Evolutionary conservation across 2,329 filamentous ascomycete species (phyloP).

Genomic region (Penicillium sp.): DNA sequence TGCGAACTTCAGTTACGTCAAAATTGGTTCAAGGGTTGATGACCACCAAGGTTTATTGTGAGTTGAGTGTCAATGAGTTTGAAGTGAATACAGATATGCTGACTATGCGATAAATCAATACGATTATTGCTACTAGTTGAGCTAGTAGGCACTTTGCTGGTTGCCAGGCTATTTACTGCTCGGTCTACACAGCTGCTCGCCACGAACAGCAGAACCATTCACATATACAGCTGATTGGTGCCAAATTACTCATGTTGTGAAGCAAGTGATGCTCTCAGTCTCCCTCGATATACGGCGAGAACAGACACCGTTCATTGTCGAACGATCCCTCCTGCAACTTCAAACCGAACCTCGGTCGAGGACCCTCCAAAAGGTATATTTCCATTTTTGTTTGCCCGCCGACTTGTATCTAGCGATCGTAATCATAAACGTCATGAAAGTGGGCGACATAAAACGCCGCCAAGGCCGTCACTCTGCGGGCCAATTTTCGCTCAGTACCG

Average conservation of each 20-base stretch:
- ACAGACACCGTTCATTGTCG: background rate
- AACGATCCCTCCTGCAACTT: background rate
- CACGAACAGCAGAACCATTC: background rate
- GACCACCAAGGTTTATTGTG: background rate
- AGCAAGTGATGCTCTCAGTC: background rate
- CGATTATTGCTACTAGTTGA: background rate
- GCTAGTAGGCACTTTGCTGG: background rate
- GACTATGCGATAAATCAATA: background rate
- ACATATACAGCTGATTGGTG: background rate
- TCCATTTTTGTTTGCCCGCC: background rate
- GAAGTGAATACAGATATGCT: background rate
- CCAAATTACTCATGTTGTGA: background rate
- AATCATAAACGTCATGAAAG: conserved; percentile 19
- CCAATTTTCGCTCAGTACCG: conserved; percentile 49
- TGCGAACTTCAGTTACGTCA: conserved; percentile 15
- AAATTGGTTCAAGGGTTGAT: conserved; percentile 2
- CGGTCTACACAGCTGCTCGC: background rate
- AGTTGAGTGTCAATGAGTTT: background rate
- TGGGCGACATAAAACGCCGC: conserved; percentile 1
- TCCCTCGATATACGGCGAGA: background rate
- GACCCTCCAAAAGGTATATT: background rate
- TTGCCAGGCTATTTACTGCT: background rate
- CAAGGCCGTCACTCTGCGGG: conserved; percentile 1
- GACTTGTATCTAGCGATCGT: conserved; percentile 4
- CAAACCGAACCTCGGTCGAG: background rate